Evolutionary conservation across 2,329 filamentous ascomycete species (phyloP).

Genomic region (Sporothrix brasiliensis): DNA sequence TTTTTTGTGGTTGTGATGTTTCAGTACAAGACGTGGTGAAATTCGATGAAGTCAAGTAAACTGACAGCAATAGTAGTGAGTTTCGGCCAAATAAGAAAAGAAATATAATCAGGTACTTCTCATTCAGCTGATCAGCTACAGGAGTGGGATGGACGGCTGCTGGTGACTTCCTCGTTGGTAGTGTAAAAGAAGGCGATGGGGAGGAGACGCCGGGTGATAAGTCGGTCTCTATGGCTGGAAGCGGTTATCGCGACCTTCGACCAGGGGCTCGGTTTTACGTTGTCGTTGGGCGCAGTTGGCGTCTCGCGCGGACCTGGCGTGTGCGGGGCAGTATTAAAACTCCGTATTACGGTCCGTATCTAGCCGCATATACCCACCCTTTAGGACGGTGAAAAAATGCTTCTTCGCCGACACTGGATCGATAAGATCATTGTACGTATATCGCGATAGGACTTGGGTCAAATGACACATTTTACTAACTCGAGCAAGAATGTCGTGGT

Average conservation of each 20-base stretch:
- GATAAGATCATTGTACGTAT: slow-evolving; percentile 25
- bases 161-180: slow-evolving; percentile 3
- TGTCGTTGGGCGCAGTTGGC: slow-evolving; percentile 14
- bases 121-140: background rate
- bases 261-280: slow-evolving; percentile 9
- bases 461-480: slow-evolving; percentile 8
- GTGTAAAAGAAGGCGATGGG: slow-evolving; percentile 18
- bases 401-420: background rate
- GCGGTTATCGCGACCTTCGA: slow-evolving; percentile 29
- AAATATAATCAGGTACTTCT: background rate
- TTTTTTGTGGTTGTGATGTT: background rate
- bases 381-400: background rate
- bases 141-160: background rate
- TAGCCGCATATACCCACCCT: slow-evolving; percentile 31
- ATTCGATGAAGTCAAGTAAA: background rate
- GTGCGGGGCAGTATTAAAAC: slow-evolving; percentile 2
- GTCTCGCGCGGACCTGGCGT: background rate
- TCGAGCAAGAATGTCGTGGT: background rate
- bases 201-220: background rate
- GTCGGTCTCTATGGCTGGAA: slow-evolving; percentile 12
- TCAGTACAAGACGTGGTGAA: background rate
- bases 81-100: background rate
- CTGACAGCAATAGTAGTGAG: background rate
- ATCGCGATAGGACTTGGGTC: background rate
- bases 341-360: slow-evolving; percentile 5